phyloP scores from a whole-genome alignment of 1,139 yeast species.

The Candida albicans region DNA sequence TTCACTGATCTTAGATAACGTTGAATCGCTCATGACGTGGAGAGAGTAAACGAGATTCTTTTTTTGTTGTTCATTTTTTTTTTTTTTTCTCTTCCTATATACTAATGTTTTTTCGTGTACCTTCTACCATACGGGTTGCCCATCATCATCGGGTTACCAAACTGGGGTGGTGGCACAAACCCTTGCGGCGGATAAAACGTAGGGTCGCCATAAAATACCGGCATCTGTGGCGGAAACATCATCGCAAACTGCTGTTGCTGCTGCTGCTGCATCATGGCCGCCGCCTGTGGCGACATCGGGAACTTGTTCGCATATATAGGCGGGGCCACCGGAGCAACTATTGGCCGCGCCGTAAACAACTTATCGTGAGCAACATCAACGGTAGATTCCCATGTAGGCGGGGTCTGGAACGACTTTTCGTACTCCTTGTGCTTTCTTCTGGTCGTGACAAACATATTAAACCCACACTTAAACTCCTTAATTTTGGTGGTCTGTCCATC shows the following conservation, averaged over 20 bases:
- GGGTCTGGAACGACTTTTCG: conserved; percentile 69
- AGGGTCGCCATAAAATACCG: conserved; percentile 29
- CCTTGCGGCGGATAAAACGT: conserved; percentile 39
- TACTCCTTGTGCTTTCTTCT: conserved; percentile 34
- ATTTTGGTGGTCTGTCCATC: conserved; percentile 38
- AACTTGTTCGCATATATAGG: conserved; percentile 18
- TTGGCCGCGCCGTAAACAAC: conserved; percentile 38
- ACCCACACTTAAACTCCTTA: conserved; percentile 44
- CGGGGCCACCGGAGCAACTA: conserved; percentile 24
- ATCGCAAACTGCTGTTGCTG: conserved; percentile 30
- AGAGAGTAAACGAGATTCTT: not conserved
- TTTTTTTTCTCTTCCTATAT: conserved; percentile 3
- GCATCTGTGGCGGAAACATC: conserved; percentile 26
- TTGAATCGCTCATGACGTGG: conserved; percentile 40
- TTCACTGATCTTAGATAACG: conserved; percentile 44
- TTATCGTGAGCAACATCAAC: conserved; percentile 53
- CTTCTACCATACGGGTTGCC: conserved; percentile 15
- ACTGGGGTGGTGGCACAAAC: conserved; percentile 32
- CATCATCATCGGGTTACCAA: conserved; percentile 9
- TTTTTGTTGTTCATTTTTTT: not conserved
- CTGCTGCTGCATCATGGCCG: conserved; percentile 27
- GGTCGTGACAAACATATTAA: conserved; percentile 57
- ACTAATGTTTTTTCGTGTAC: conserved; percentile 12
- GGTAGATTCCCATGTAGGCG: conserved; percentile 78
- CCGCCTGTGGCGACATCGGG: conserved; percentile 29